phyloP scores from a whole-genome alignment of 441 rosid genomes.

The Euphorbia schlechtendalii region DNA sequence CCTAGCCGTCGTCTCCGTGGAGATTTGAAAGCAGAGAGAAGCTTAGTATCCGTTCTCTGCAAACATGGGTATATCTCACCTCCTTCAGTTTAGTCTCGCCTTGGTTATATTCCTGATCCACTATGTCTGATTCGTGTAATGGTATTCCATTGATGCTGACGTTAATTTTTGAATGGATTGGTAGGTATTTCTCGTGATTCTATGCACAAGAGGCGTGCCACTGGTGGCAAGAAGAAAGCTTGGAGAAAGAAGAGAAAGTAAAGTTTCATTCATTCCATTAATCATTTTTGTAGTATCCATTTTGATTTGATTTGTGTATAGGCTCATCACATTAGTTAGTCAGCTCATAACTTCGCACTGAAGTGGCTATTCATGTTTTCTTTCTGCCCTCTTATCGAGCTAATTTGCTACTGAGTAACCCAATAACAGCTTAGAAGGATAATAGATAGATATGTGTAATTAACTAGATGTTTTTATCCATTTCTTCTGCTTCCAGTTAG shows the following conservation, averaged over 20 bases:
- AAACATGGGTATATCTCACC: conserved; percentile 34
- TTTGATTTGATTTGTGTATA: neutral
- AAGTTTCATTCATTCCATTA: neutral
- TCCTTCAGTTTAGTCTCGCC: neutral
- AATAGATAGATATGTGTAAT: neutral
- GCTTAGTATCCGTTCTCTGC: conserved; percentile 9
- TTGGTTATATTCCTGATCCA: too few species aligned
- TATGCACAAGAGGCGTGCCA: conserved; percentile 75
- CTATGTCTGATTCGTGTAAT: neutral
- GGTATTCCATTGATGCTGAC: too few species aligned
- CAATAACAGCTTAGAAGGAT: neutral
- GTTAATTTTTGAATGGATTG: too few species aligned
- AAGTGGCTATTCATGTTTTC: neutral
- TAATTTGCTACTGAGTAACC: neutral
- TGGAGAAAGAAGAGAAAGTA: conserved; percentile 76
- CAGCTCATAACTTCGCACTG: fast-evolving
- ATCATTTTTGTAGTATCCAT: neutral
- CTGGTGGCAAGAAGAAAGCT: conserved; percentile 64
- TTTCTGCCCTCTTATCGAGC: neutral
- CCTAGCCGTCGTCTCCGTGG: conserved; percentile 5
- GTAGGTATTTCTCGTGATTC: too few species aligned
- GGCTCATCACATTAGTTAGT: neutral
- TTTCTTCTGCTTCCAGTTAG: neutral
- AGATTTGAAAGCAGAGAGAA: conserved; percentile 10
- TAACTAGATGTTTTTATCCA: neutral